Percentiles rank a stretch among this genome's conserved stretches.
Evolutionary conservation across 768 basidiomycete species (phyloP).

Genomic region (Kwoniella sp.): DNA sequence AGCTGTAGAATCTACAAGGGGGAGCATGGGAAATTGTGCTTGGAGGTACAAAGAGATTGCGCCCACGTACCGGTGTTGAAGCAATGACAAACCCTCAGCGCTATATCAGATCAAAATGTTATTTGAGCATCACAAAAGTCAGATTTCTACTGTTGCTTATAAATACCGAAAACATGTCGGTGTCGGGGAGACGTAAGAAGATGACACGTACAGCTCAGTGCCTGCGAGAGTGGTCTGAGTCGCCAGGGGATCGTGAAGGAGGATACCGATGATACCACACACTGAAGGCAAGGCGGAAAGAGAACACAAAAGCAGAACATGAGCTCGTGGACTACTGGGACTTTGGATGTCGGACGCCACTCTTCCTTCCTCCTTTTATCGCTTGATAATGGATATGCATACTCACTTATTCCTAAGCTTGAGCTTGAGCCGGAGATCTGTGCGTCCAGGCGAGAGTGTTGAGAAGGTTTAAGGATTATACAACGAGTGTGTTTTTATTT

Average conservation of each 20-base stretch:
- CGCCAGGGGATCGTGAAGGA: conserved; percentile 68
- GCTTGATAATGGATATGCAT: not conserved
- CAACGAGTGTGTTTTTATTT: not conserved
- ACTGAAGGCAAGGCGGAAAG: conserved; percentile 58
- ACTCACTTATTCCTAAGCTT: not conserved
- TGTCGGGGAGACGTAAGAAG: no score
- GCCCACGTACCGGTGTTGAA: conserved; percentile 70
- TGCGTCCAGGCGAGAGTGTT: not conserved
- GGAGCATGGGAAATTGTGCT: no score
- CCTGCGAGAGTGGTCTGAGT: conserved; percentile 69
- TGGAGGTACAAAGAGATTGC: no score
- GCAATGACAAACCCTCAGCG: conserved; percentile 84
- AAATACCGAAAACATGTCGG: no score
- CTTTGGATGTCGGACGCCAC: no score
- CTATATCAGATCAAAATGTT: conserved; percentile 20
- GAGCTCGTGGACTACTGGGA: not conserved
- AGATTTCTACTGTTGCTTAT: not conserved
- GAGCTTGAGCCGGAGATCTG: not conserved
- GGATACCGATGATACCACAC: conserved; percentile 91
- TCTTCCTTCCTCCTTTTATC: no score
- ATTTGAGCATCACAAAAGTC: no score
- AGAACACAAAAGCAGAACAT: not conserved
- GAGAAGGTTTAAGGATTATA: not conserved
- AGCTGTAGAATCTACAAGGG: no score
- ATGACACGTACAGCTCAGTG: conserved; percentile 70